A percentile compares a stretch with the other conserved stretches of the same genome.
Conservation (phyloP, 2,329 filamentous ascomycete genomes). For the Pestalotiopsis sp. region DNA sequence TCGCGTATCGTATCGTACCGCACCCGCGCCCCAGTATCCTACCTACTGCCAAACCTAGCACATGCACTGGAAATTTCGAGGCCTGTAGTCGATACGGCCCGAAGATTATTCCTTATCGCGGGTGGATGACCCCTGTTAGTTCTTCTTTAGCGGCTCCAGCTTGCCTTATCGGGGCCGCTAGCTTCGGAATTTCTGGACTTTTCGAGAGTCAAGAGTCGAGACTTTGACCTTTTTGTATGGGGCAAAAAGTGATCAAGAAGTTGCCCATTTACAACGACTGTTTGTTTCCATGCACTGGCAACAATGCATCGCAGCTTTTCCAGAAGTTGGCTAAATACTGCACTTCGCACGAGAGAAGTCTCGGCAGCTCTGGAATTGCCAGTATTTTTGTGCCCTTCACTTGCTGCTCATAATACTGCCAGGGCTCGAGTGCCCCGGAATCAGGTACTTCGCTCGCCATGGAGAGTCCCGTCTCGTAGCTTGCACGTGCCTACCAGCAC, state of each 20-base stretch:
- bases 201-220: not conserved
- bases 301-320: slow-evolving; percentile 46
- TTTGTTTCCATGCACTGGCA: not conserved
- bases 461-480: slow-evolving; percentile 23
- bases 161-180: not conserved
- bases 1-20: not conserved
- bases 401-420: slow-evolving; percentile 27
- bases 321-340: slow-evolving; percentile 42
- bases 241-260: not conserved
- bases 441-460: slow-evolving; percentile 17
- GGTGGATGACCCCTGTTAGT: not conserved
- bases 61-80: slow-evolving; percentile 12
- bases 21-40: not conserved
- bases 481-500: slow-evolving; percentile 26
- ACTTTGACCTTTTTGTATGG: not conserved
- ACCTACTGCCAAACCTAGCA: not conserved
- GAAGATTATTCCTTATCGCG: slow-evolving; percentile 13
- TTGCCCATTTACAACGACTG: not conserved
- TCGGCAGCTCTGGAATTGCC: slow-evolving; percentile 39
- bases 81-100: slow-evolving; percentile 9
- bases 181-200: not conserved
- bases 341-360: slow-evolving; percentile 41
- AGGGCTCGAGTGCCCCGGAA: slow-evolving; percentile 10
- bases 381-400: slow-evolving; percentile 48
- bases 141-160: not conserved